Conservation (phyloP, 2,329 filamentous ascomycete genomes). For the Rachicladosporium sp. region DNA sequence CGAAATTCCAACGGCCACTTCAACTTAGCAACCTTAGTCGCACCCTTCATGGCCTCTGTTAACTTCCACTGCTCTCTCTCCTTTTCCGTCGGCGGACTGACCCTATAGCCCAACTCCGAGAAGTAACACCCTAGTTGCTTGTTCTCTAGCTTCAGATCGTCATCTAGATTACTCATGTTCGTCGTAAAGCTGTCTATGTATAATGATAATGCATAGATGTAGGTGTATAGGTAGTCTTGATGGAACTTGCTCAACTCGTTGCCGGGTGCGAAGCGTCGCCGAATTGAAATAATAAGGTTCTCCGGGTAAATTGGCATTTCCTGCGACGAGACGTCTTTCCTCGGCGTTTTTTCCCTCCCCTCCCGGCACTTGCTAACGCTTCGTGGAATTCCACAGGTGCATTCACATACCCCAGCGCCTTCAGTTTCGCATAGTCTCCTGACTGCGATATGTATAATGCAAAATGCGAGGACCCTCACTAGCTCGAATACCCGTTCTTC, state of each 20-base stretch:
- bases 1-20: constrained; percentile 74
- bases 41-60: constrained; percentile 47
- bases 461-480: too few species aligned
- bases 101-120: constrained; percentile 59
- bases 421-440: too few species aligned
- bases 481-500: too few species aligned
- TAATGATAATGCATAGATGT: constrained; percentile 58
- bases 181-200: constrained; percentile 63
- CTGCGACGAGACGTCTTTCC: constrained; percentile 50
- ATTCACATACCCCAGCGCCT: constrained; percentile 36
- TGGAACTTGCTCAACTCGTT: constrained; percentile 58
- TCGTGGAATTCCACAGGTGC: constrained; percentile 37
- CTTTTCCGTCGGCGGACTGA: constrained; percentile 35
- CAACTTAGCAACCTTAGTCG: constrained; percentile 56
- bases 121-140: constrained; percentile 60
- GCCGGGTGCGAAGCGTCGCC: constrained; percentile 54
- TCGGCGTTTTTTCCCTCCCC: constrained; percentile 40
- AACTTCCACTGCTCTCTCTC: constrained; percentile 40
- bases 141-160: constrained; percentile 61
- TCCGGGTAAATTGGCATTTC: constrained; percentile 44
- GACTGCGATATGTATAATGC: too few species aligned
- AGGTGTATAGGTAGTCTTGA: constrained; percentile 57
- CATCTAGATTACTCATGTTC: constrained; percentile 55
- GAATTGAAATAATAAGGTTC: constrained; percentile 52
- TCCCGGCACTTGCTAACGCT: constrained; percentile 21